These are phyloP conservation scores for Rutstroemia sp. DNA, from an alignment of 2,329 filamentous ascomycete genomes.

Conservation along the genomic window DNA sequence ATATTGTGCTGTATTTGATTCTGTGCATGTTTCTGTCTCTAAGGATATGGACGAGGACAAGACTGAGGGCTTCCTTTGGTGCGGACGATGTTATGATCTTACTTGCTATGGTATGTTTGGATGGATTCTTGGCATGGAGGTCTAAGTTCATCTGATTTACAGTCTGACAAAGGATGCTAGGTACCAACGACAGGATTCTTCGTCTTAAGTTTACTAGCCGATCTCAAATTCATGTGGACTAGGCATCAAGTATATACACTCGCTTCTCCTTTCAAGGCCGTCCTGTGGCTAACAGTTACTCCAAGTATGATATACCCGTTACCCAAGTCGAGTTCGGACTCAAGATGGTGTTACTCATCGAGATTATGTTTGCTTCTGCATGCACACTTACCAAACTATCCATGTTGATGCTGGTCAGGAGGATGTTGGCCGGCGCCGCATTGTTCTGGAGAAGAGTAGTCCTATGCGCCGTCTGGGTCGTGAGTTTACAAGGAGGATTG, in stretches of 20 bases:
- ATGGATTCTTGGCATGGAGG: neutral
- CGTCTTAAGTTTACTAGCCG: conserved; percentile 30
- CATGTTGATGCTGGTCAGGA: conserved; percentile 29
- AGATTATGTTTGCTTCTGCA: conserved; percentile 32
- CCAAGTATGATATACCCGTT: conserved; percentile 33
- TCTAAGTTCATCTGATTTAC: neutral
- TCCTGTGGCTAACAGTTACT: neutral
- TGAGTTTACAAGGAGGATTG: conserved; percentile 18
- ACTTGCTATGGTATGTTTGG: conserved; percentile 31
- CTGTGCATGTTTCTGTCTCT: conserved; percentile 36
- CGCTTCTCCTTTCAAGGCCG: neutral
- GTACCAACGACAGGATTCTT: conserved; percentile 33
- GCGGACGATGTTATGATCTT: conserved; percentile 40
- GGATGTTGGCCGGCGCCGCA: conserved; percentile 18
- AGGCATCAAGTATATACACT: conserved; percentile 25
- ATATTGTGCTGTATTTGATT: conserved; percentile 34
- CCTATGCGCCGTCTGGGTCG: conserved; percentile 14
- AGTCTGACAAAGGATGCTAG: conserved; percentile 8
- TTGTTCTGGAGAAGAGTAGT: conserved; percentile 22
- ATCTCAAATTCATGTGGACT: conserved; percentile 32
- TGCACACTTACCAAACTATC: conserved; percentile 33
- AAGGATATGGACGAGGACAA: conserved; percentile 39
- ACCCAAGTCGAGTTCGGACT: conserved; percentile 29
- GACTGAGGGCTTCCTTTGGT: conserved; percentile 38
- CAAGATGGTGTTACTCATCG: conserved; percentile 34